Evolutionary conservation across 1,284 basidiomycete species (phyloP), one percentile per base, ranked within the genome.

Genomic region (Marasmius oreades): DNA sequence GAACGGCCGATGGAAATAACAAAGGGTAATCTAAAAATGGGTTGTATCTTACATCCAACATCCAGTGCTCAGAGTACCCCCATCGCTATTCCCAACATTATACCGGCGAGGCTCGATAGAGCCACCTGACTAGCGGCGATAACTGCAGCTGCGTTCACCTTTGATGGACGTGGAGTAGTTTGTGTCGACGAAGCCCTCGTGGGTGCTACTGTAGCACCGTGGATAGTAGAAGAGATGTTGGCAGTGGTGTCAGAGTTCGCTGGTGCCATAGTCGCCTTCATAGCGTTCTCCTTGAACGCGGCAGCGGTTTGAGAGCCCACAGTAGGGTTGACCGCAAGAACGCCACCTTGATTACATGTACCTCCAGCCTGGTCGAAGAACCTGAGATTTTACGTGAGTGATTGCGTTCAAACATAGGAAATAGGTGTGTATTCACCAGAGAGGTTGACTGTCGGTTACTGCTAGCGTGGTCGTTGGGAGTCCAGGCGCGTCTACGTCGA

Each of bases 401-500:
- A 37, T 10, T 14, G 23, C 3, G 31, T 23, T 18, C 23, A 10
- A 39, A 6, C 24, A 20, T 12, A 39, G 1, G 18, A 23, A 2
- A 22, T 12, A 16, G 16, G 51, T 42, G 11, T 18, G 36, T 37
- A 39, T 26, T 10, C 24, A 45, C 52, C 52, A 53, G 10, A 31
- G 18, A 2, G 52, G 42, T 53, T 45, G 43, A 33, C 42, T 45
- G 20, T 53, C 52, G 14, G 24, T 45, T 7, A 45, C 52, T 16
- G 22, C 20, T 3, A 53, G 52, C 10, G 52, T 45, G 10, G 45
- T 42, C 11, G 42, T 45, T 20, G 52, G 52, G 6, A 53, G 42
- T 8, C 43, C 52, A 3, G 42, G 12, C 20, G 52, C 52, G 31
- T 53, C 52, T n/a, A 75, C 69, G 2, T 53, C 52, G 34, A 69